A percentile compares a stretch with the other conserved stretches of the same genome.
phyloP scores from a whole-genome alignment of 768 basidiomycete species.

The Psilocybe subaeruginosa region DNA sequence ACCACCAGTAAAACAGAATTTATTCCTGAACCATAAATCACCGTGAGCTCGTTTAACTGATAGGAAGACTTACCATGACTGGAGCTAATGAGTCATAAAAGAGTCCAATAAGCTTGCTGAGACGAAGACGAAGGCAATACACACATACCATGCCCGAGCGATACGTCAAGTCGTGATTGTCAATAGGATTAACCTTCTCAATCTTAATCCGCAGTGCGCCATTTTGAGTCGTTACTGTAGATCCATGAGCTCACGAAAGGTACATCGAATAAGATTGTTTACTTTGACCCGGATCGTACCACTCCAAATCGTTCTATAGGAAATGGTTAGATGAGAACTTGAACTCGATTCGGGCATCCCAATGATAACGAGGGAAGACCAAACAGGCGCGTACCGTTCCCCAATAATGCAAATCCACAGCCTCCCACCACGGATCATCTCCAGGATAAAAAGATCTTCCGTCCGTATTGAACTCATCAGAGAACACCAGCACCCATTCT shows the following conservation, averaged over 20 bases:
- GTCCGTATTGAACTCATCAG: conserved; percentile 68
- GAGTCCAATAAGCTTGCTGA: not conserved
- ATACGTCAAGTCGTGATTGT: conserved; percentile 70
- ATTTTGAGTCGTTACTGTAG: conserved; percentile 57
- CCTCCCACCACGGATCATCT: conserved; percentile 57
- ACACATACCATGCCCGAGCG: conserved; percentile 41
- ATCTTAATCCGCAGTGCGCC: conserved; percentile 74
- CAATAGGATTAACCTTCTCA: conserved; percentile 39
- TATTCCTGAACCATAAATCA: conserved; percentile 28
- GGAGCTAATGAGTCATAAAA: conserved; percentile 23
- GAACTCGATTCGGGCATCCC: too few species aligned
- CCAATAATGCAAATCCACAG: conserved; percentile 62
- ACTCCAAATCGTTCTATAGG: conserved; percentile 58
- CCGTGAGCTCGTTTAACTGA: not conserved
- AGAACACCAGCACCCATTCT: conserved; percentile 53
- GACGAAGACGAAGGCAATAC: not conserved
- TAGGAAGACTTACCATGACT: conserved; percentile 26
- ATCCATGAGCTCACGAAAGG: not conserved
- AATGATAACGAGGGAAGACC: not conserved
- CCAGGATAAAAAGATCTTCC: conserved; percentile 65
- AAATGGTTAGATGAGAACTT: not conserved
- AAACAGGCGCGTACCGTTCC: conserved; percentile 37
- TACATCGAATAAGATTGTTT: not conserved
- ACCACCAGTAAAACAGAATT: conserved; percentile 76
- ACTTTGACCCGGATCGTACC: conserved; percentile 59